Evolutionary conservation across 2,329 filamentous ascomycete species (phyloP).

Genomic region (Talaromyces atroroseus): DNA sequence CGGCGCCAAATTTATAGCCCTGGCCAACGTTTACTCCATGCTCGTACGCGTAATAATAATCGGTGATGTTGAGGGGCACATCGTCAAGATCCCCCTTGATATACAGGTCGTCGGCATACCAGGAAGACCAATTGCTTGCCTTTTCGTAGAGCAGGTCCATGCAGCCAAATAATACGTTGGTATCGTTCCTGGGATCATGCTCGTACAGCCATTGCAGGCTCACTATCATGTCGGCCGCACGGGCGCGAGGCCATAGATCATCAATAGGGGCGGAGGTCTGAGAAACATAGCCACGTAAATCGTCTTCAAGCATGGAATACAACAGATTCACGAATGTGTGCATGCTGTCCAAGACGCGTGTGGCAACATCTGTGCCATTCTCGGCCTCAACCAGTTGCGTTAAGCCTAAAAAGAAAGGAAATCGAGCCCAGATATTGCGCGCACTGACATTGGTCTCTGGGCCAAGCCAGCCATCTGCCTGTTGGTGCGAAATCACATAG

Average conservation of each 20-base stretch:
- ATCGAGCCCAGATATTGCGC: conserved; percentile 51
- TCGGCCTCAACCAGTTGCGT: conserved; percentile 47
- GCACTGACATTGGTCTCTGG: conserved; percentile 42
- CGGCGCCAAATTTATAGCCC: conserved; percentile 44
- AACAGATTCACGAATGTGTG: conserved; percentile 47
- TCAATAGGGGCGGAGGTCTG: conserved; percentile 42
- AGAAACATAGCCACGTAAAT: conserved; percentile 47
- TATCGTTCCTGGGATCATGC: conserved; percentile 35
- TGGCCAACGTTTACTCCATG: conserved; percentile 47
- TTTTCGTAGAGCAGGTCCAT: conserved; percentile 41
- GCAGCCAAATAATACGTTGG: conserved; percentile 34
- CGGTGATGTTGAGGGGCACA: conserved; percentile 25
- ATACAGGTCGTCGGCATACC: conserved; percentile 34
- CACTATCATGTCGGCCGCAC: conserved; percentile 42
- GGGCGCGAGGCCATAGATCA: conserved; percentile 35
- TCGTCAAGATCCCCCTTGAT: conserved; percentile 33
- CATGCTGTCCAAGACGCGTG: conserved; percentile 46
- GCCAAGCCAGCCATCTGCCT: conserved; percentile 54
- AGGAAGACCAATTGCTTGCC: conserved; percentile 37
- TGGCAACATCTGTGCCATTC: conserved; percentile 30
- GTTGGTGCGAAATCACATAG: conserved; percentile 47
- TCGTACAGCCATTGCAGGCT: conserved; percentile 47
- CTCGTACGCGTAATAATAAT: conserved; percentile 34
- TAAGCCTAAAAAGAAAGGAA: conserved; percentile 48
- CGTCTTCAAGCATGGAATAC: conserved; percentile 51